phyloP scores from a whole-genome alignment of 164 flowering plant species.

The Malania oleifera region DNA sequence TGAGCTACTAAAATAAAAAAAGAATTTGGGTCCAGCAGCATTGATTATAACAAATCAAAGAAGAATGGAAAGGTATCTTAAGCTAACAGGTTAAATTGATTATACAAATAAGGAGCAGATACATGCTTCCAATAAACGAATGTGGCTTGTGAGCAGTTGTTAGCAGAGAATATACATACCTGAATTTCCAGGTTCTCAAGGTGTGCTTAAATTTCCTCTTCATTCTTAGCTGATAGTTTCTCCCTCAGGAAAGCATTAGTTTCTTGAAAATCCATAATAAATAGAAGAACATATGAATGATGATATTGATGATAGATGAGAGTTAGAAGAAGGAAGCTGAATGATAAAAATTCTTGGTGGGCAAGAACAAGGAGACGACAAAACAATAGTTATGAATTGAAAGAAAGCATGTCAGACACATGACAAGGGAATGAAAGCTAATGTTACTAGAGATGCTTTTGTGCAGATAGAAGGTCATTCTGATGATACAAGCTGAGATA shows the following conservation, averaged over 20 bases:
- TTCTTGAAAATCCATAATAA: constrained; percentile 48
- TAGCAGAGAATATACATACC: constrained; percentile 35
- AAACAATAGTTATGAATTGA: background rate
- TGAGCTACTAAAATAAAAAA: too few relatives aligned
- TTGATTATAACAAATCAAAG: too few relatives aligned
- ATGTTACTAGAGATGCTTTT: background rate
- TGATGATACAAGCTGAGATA: too few relatives aligned
- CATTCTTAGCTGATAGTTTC: constrained; percentile 87
- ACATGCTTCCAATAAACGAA: background rate
- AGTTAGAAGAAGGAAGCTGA: background rate
- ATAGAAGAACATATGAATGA: background rate
- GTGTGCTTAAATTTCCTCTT: constrained; percentile 87
- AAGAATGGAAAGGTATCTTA: background rate
- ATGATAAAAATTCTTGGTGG: background rate
- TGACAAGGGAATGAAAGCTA: too few relatives aligned
- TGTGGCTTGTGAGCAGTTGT: background rate
- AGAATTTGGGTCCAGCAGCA: too few relatives aligned
- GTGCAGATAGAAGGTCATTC: background rate
- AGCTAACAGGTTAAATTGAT: background rate
- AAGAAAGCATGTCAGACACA: background rate
- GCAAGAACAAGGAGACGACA: background rate
- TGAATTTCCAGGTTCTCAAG: constrained; percentile 82
- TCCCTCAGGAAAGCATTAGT: constrained; percentile 87
- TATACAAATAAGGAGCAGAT: background rate
- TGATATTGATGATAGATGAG: background rate